Evolutionary conservation across 1,284 basidiomycete genomes (phyloP).

Genomic region (Porogramme epimiltina): DNA sequence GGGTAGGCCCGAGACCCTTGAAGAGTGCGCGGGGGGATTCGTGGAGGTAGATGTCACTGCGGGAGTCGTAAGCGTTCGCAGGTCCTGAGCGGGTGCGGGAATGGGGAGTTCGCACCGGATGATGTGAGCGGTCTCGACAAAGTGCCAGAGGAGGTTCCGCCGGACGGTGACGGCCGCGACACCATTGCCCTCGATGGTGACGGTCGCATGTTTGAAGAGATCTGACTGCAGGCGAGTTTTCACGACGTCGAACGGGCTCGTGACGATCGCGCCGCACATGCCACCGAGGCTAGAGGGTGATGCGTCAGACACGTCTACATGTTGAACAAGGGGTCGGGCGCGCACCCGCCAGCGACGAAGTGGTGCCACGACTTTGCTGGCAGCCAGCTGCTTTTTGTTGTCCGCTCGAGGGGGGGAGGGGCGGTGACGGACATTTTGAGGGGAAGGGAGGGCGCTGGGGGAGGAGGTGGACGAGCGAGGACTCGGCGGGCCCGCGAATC

Average conservation of each 20-base stretch:
- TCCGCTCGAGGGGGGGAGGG: slow-evolving; percentile 26
- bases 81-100: neutral
- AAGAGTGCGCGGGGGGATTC: slow-evolving; percentile 93
- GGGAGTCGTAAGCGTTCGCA: neutral
- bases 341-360: slow-evolving; percentile 85
- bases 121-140: slow-evolving; percentile 93
- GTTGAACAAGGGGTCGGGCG: slow-evolving; percentile 10
- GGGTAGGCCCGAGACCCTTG: slow-evolving; percentile 92
- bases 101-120: slow-evolving; percentile 60
- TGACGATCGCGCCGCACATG: slow-evolving; percentile 97
- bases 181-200: slow-evolving; percentile 44
- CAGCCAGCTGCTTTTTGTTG: slow-evolving; percentile 40
- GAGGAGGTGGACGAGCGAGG: neutral
- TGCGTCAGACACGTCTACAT: slow-evolving; percentile 9
- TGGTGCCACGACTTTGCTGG: slow-evolving; percentile 87
- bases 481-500: neutral
- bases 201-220: slow-evolving; percentile 66
- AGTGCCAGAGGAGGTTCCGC: slow-evolving; percentile 80
- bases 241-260: slow-evolving; percentile 97
- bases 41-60: slow-evolving; percentile 85
- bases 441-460: neutral
- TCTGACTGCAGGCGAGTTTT: slow-evolving; percentile 96
- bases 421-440: slow-evolving; percentile 25
- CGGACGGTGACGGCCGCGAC: slow-evolving; percentile 39
- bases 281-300: slow-evolving; percentile 74